Percentiles rank a stretch among this genome's conserved stretches.
phyloP scores from a whole-genome alignment of 352 stramenopile genomes.

The Globisporangium canariense region DNA sequence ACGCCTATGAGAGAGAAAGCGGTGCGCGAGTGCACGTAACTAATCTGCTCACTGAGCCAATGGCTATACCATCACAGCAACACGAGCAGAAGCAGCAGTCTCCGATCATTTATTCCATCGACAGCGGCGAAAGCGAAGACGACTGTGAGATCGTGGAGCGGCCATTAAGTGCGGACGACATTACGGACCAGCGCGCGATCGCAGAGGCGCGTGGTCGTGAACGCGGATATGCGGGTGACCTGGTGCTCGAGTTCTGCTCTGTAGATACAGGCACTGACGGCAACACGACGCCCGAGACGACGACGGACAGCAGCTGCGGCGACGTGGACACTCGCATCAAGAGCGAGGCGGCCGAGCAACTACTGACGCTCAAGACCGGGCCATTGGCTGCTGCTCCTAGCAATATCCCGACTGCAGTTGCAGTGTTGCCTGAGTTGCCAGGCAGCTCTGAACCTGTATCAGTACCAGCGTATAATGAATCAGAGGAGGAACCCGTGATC shows the following conservation, averaged over 20 bases:
- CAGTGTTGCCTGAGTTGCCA: background rate
- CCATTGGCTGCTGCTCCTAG: no score
- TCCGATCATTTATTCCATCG: slow-evolving; percentile 30
- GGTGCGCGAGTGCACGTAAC: background rate
- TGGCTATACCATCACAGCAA: background rate
- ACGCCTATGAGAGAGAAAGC: background rate
- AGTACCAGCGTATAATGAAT: background rate
- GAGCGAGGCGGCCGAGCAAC: background rate
- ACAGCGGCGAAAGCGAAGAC: slow-evolving; percentile 20
- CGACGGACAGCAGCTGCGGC: slow-evolving; percentile 11
- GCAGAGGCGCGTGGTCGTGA: background rate
- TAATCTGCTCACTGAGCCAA: background rate
- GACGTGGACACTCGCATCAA: slow-evolving; percentile 11
- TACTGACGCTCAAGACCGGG: background rate
- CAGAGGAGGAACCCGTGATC: background rate
- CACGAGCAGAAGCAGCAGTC: background rate
- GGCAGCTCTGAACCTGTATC: background rate
- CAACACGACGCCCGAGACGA: slow-evolving; percentile 16
- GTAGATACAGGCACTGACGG: background rate
- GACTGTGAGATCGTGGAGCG: slow-evolving; percentile 9
- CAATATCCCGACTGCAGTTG: background rate
- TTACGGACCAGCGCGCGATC: background rate
- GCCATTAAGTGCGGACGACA: background rate
- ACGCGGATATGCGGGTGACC: background rate
- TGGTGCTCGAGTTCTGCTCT: background rate